Base-by-base conservation (phyloP, 176 grass and related monocot species). In the Ananas comosus region DNA sequence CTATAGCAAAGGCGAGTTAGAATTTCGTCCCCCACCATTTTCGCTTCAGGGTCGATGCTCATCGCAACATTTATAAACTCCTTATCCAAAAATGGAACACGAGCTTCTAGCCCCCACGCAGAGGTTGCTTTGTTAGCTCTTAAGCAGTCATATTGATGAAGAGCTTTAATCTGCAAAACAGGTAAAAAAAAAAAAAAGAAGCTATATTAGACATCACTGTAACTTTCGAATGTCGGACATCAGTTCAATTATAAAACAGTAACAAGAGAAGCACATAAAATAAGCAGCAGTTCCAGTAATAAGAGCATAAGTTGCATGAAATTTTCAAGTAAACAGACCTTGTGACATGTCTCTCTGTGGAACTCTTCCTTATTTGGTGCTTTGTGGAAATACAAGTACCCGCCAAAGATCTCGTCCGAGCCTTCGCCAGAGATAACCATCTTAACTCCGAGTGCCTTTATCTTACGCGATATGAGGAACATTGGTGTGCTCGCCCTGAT, bases 371-470 rank as follows among this genome's bases (percentile, higher is more conserved):
- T 99, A 81, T 99, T 91, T 2, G 95, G 95, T 0, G 95, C 95
- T 77, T 91, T 93, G 90, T 99, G 95, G 75, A 99, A 99, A 80
- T 99, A 99, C 64, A 99, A 77, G 69, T 99, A 99, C 13, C 95
- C 95, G 11, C 95, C 95, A 3, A 99, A 91, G 9, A 94, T 84
- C 82, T 99, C 95, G 48, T 99, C 95, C 7, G 95, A 87, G 1
- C 95, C 95, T 73, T 99, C 95, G 0, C 95, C 95, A 0, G 95
- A 99, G 68, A 99, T 82, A 72, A 99, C 95, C 95, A 99, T 99
- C 85, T 91, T 99, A 5, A 99, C 90, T 5, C 90, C 95, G 8
- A 99, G 85, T 23, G 89, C 76, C 81, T 99, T 99, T 74, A 99
- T 99, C 75, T 99, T 99, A 28, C 95, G 89, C 4, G 95, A 84